These are phyloP conservation scores for Debaryomyces castellii DNA, from an alignment of 805 yeast genomes.

Conservation along the genomic window DNA sequence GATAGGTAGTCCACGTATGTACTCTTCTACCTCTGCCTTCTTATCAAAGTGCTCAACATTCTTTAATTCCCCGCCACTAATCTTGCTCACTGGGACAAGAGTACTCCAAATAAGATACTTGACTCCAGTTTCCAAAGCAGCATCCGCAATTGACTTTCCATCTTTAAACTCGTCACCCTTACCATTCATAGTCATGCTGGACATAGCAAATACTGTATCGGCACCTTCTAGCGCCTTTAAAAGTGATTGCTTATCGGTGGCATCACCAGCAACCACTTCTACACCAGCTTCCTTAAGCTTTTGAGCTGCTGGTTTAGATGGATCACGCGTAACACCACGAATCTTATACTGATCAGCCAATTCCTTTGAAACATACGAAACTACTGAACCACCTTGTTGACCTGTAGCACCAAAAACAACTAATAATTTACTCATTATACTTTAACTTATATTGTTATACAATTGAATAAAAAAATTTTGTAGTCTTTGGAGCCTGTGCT, in stretches of 20 bases:
- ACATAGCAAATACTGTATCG: slow-evolving; percentile 7
- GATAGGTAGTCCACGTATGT: slow-evolving; percentile 3
- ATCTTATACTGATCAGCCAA: slow-evolving; percentile 9
- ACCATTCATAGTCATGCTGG: slow-evolving; percentile 8
- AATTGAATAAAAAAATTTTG: no score
- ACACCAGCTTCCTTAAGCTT: slow-evolving; percentile 9
- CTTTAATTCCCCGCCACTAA: slow-evolving; percentile 3
- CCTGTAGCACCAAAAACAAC: slow-evolving; percentile 18
- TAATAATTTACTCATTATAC: slow-evolving; percentile 9
- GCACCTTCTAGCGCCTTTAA: slow-evolving; percentile 7
- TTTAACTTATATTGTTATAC: no score
- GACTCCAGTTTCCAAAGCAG: slow-evolving; percentile 3
- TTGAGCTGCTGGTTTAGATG: slow-evolving; percentile 1
- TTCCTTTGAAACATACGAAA: slow-evolving; percentile 5
- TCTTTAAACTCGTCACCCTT: slow-evolving; percentile 6
- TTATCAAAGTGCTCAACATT: slow-evolving; percentile 2
- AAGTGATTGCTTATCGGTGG: slow-evolving; percentile 2
- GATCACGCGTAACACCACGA: slow-evolving; percentile 13
- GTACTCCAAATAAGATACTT: slow-evolving; percentile 7
- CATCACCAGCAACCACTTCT: slow-evolving; percentile 12
- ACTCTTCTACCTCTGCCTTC: slow-evolving; percentile 7
- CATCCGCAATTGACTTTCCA: slow-evolving; percentile 7
- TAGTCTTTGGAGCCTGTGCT: no score
- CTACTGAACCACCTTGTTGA: slow-evolving; percentile 25
- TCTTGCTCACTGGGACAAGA: not conserved